These are phyloP conservation scores for Heterobasidion parviporum DNA, from an alignment of 1,284 basidiomycete species.

Conservation along the genomic window DNA sequence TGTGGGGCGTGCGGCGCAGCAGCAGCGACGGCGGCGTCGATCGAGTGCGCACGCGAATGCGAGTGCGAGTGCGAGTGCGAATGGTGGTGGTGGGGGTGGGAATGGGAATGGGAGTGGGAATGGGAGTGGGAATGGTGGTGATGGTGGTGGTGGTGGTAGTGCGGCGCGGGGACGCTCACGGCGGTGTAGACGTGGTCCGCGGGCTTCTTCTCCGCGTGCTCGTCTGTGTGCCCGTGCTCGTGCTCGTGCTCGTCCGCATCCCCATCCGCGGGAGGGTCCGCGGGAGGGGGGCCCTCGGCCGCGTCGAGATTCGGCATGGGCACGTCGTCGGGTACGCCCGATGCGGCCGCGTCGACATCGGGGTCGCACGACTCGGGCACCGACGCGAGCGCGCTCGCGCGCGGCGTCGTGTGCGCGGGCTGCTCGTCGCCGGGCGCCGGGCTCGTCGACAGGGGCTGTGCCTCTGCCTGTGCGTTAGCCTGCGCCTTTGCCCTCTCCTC, in stretches of 20 bases:
- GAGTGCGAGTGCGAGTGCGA: background rate
- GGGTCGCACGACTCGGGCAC: background rate
- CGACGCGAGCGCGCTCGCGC: background rate
- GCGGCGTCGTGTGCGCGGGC: background rate
- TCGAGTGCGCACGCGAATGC: background rate
- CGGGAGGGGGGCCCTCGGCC: background rate
- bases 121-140: background rate
- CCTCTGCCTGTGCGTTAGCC: background rate
- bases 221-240: background rate
- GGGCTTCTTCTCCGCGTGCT: background rate
- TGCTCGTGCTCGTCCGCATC: background rate
- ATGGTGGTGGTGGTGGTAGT: background rate
- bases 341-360: background rate
- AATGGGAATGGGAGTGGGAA: background rate
- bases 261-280: too few species aligned
- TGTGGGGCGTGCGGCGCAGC: background rate
- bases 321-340: background rate
- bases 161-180: slow-evolving; percentile 1
- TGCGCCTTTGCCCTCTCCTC: slow-evolving; percentile 19
- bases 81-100: background rate
- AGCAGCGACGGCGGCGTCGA: background rate
- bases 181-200: slow-evolving; percentile 1
- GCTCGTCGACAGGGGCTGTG: background rate
- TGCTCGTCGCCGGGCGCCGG: background rate
- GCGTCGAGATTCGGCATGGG: background rate